Conservation (phyloP, 495 filamentous ascomycete species). For the Haplographium delicatum region DNA sequence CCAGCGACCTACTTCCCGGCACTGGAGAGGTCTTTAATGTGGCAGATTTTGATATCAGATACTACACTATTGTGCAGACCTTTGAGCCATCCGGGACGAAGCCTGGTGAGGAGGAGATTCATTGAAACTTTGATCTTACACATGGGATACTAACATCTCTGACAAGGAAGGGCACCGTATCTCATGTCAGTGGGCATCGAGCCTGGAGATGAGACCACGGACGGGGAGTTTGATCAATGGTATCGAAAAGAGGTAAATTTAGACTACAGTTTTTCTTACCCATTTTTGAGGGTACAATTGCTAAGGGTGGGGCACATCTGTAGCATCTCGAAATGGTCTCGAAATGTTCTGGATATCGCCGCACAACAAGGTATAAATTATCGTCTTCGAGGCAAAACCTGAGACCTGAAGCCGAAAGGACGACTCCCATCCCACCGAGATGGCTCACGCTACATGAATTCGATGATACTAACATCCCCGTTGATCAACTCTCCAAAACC, state of each 20-base stretch:
- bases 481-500: neutral
- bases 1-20: slow-evolving; percentile 25
- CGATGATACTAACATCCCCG: neutral
- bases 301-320: too few species aligned
- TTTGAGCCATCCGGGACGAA: slow-evolving; percentile 20
- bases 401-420: neutral
- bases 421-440: neutral
- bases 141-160: too few species aligned
- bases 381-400: too few species aligned
- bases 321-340: neutral
- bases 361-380: slow-evolving; percentile 21
- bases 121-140: too few species aligned
- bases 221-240: slow-evolving; percentile 21
- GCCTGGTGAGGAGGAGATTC: too few species aligned
- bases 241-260: slow-evolving; percentile 17
- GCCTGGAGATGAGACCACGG: slow-evolving; percentile 12
- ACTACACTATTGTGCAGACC: slow-evolving; percentile 19
- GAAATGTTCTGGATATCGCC: slow-evolving; percentile 21
- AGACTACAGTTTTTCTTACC: too few species aligned
- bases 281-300: too few species aligned
- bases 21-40: slow-evolving; percentile 21
- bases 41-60: slow-evolving; percentile 26
- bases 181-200: slow-evolving; percentile 18
- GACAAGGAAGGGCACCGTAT: too few species aligned
- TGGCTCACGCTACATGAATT: slow-evolving; percentile 5